Evolutionary conservation across 2,329 filamentous ascomycete genomes (phyloP).

Genomic region (Chalaropsis thielavioides): DNA sequence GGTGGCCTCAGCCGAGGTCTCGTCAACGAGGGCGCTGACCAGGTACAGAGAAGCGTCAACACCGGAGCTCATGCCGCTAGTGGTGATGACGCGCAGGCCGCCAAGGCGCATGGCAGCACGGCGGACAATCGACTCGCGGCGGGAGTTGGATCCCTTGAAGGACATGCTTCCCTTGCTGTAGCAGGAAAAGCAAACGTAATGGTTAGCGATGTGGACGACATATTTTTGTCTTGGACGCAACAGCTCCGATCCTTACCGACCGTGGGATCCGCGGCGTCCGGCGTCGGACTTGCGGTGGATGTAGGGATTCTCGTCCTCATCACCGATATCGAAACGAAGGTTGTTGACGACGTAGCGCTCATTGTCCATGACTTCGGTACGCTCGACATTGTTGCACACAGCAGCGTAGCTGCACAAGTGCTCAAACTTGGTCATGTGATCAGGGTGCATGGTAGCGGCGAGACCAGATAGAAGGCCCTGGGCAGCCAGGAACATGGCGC

Average conservation of each 20-base stretch:
- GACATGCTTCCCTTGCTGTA: slow-evolving; percentile 69
- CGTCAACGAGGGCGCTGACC: slow-evolving; percentile 66
- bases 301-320: slow-evolving; percentile 72
- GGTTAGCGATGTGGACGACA: slow-evolving; percentile 19
- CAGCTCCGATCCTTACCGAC: slow-evolving; percentile 33
- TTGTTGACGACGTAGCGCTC: slow-evolving; percentile 82
- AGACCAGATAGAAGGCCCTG: slow-evolving; percentile 65
- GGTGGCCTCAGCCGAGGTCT: slow-evolving; percentile 61
- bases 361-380: slow-evolving; percentile 70
- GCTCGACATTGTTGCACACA: slow-evolving; percentile 54
- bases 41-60: slow-evolving; percentile 75
- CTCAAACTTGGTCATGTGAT: slow-evolving; percentile 67
- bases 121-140: slow-evolving; percentile 67
- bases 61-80: slow-evolving; percentile 63
- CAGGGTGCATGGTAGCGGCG: slow-evolving; percentile 68
- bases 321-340: slow-evolving; percentile 68
- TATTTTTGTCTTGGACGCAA: neutral
- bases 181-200: neutral
- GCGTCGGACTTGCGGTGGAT: slow-evolving; percentile 57
- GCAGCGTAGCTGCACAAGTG: slow-evolving; percentile 63
- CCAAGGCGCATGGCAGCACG: slow-evolving; percentile 61
- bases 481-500: slow-evolving; percentile 61
- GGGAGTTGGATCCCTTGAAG: slow-evolving; percentile 57
- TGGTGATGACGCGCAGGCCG: slow-evolving; percentile 60
- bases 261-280: slow-evolving; percentile 45